Percentiles rank a stretch among this genome's conserved stretches.
phyloP scores from a whole-genome alignment of 148 eudicot species.

The Oxyria digyna region DNA sequence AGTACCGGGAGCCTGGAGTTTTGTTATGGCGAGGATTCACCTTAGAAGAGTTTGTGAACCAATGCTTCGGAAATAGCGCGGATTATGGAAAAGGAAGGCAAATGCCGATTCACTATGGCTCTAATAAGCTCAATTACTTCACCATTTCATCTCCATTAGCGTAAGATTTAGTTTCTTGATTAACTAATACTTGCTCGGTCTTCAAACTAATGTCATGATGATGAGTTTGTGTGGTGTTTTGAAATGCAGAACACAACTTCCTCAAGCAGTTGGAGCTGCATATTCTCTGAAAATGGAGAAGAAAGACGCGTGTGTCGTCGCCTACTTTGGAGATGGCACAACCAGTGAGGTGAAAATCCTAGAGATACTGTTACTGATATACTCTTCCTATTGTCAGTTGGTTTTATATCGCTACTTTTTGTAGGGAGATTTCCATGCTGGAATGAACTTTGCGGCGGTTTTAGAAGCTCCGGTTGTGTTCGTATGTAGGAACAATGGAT shows the following conservation, averaged over 20 bases:
- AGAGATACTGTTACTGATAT: not conserved
- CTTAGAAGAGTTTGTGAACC: constrained; percentile 72
- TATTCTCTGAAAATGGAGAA: constrained; percentile 77
- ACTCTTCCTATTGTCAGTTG: no score
- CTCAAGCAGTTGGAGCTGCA: constrained; percentile 95
- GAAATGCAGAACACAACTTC: constrained; percentile 59
- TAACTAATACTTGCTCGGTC: not conserved
- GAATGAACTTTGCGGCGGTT: constrained; percentile 86
- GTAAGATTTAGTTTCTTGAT: constrained; percentile 25
- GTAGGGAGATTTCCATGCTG: constrained; percentile 96
- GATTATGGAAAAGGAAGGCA: constrained; percentile 92
- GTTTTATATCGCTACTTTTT: no score
- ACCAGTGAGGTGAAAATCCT: constrained; percentile 90
- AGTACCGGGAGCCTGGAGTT: constrained; percentile 85
- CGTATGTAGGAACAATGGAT: constrained; percentile 92
- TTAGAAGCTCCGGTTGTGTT: constrained; percentile 77
- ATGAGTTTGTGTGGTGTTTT: not conserved
- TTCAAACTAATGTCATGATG: not conserved
- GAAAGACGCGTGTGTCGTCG: constrained; percentile 57
- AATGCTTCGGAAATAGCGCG: constrained; percentile 64
- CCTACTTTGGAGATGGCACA: constrained; percentile 89
- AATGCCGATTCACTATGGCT: constrained; percentile 94
- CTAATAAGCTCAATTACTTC: constrained; percentile 62
- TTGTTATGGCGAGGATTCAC: constrained; percentile 90
- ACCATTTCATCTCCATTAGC: constrained; percentile 86